Conservation (phyloP, 1,139 yeast species). For the Kodamaea anthophila region DNA sequence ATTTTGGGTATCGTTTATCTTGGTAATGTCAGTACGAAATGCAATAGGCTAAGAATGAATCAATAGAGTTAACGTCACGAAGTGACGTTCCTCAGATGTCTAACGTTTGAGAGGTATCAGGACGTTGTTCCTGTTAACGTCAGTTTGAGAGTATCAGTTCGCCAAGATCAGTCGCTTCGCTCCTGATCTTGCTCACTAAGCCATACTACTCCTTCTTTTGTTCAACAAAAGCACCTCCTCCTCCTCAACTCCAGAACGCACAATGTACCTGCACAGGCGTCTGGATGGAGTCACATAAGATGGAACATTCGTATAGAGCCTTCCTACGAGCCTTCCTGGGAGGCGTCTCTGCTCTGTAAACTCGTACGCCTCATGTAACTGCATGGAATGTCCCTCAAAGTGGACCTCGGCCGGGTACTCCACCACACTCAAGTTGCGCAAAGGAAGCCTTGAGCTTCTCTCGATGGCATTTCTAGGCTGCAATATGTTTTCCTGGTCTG, state of each 20-base stretch:
- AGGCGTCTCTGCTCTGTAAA: slow-evolving; percentile 7
- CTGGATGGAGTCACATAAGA: slow-evolving; percentile 32
- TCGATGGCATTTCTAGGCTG: slow-evolving; percentile 28
- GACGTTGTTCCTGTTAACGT: no score
- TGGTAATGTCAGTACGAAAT: no score
- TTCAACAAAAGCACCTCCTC: slow-evolving; percentile 13
- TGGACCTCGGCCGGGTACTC: slow-evolving; percentile 32
- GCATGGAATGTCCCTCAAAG: slow-evolving; percentile 10
- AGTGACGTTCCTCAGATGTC: no score
- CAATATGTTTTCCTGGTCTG: slow-evolving; percentile 42
- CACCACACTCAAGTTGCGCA: slow-evolving; percentile 26
- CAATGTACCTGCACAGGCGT: slow-evolving; percentile 19
- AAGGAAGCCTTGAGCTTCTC: slow-evolving; percentile 23
- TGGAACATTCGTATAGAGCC: slow-evolving; percentile 28
- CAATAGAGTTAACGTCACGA: no score
- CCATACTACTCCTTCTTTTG: slow-evolving; percentile 15
- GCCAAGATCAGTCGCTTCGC: no score
- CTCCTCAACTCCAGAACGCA: slow-evolving; percentile 17
- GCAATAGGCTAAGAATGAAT: no score
- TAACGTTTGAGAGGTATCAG: no score
- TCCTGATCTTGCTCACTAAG: slow-evolving; percentile 5
- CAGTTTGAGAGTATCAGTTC: no score
- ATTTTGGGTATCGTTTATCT: no score
- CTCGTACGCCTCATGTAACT: slow-evolving; percentile 27
- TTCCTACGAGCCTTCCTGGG: no score